A percentile compares a stretch with the other conserved stretches of the same genome.
Evolutionary conservation across 2,329 filamentous ascomycete species (phyloP).

Genomic region (Phaeosphaeria sp.): DNA sequence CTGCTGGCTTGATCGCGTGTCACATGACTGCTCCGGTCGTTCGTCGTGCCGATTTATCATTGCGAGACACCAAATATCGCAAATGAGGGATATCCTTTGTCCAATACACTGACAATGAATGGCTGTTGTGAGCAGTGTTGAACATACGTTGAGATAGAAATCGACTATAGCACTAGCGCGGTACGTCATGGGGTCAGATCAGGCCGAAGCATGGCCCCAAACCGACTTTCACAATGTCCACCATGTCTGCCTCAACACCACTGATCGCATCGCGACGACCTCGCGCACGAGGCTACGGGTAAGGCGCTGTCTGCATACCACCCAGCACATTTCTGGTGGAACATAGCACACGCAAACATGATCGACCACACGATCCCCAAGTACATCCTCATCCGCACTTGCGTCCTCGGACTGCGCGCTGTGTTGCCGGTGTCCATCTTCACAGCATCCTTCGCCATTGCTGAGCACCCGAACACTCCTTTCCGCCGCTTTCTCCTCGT

Average conservation of each 20-base stretch:
- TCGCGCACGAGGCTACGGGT: not conserved
- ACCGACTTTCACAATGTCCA: not conserved
- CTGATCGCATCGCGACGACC: not conserved
- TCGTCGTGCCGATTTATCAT: too few relatives aligned
- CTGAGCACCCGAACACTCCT: conserved; percentile 40
- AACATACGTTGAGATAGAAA: not conserved
- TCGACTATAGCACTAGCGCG: not conserved
- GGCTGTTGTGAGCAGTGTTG: too few relatives aligned
- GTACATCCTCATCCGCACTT: conserved; percentile 56
- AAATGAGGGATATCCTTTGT: too few relatives aligned
- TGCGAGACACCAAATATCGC: too few relatives aligned
- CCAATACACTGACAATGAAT: not conserved
- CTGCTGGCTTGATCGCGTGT: too few relatives aligned
- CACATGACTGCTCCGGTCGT: too few relatives aligned
- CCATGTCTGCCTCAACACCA: not conserved
- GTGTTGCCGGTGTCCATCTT: conserved; percentile 59
- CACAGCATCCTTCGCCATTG: conserved; percentile 50
- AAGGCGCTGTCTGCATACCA: not conserved
- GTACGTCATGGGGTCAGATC: not conserved
- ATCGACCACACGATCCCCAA: conserved; percentile 49
- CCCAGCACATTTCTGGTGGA: not conserved
- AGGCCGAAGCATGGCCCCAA: not conserved
- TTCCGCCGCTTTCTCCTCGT: conserved; percentile 47
- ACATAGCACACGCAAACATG: conserved; percentile 34
- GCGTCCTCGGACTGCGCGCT: conserved; percentile 57